Base-by-base conservation (phyloP, 441 rosid genomes). In the Populus hybrid region DNA sequence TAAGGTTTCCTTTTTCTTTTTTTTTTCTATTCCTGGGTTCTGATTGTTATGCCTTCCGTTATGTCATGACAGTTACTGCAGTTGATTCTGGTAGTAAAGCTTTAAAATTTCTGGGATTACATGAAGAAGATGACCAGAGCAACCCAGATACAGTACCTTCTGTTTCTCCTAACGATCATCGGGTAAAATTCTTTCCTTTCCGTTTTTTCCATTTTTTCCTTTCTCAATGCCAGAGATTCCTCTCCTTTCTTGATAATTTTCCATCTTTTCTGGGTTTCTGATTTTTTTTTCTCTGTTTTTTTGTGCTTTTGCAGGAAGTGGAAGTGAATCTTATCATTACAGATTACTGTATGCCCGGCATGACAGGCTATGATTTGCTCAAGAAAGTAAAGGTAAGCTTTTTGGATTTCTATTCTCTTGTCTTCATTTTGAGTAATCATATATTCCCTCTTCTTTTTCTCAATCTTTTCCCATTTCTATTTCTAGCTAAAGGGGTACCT, bases 331-430 rank as follows among this genome's bases (percentile, higher is more conserved):
- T 93, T 81, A 87, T 93, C 50, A 90, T 93, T 67, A 92, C 98
- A 66, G 98, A 92, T 86, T 93, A 93, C 75, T 90, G 92, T 76
- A 93, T 93, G 98, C 98, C 98, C 24, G 98, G 93, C 74, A 92
- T 93, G 94, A 92, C 95, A 8, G 98, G 98, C 77, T 90, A 91
- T 85, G 98, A 93, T 84, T 90, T 93, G 46, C 89, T 93, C 7
- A 90, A 83, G 87, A 93, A 82, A 89, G 80, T 94, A 78, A 94
- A 94, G 84, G 88, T 93, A 65, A 67, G 86, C 72, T 64, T 63
- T 77, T 74, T 40, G 14, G 50, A 40, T 40, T 70, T 71, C 59
- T 32, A 5, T 30, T 59, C 32, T 54, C 35, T 50, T 61, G 38
- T 73, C 70, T 71, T 64, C 70, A 73, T 78, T 76, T 18, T 61